phyloP scores from a whole-genome alignment of 1,284 basidiomycete genomes.

The Malassezia sp. region DNA sequence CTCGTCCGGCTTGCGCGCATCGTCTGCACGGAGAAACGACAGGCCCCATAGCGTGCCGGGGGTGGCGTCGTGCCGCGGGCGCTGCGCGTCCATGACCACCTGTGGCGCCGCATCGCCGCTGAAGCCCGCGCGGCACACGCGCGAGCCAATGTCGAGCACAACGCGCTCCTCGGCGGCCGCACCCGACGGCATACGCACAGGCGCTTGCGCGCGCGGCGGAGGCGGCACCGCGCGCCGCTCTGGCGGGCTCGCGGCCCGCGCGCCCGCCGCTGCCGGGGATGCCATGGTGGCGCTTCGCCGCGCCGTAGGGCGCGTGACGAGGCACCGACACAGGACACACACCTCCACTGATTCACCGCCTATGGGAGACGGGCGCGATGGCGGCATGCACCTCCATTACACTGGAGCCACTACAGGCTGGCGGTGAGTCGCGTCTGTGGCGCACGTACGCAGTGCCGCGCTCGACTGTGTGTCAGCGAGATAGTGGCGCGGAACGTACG shows the following conservation, averaged over 20 bases:
- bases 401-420: constrained; percentile 2
- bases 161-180: constrained; percentile 26
- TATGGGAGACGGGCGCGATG: no score
- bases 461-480: constrained; percentile 13
- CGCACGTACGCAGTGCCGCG: constrained; percentile 20
- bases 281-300: no score
- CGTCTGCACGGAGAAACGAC: constrained; percentile 19
- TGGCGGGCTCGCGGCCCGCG: no score
- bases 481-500: constrained; percentile 13
- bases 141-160: constrained; percentile 36
- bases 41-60: constrained; percentile 31
- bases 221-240: no score
- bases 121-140: constrained; percentile 35
- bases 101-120: constrained; percentile 37
- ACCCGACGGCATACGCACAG: background rate
- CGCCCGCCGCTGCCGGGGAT: no score
- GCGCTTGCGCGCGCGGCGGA: no score
- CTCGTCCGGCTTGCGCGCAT: constrained; percentile 17
- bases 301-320: no score
- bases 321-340: no score
- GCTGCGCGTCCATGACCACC: constrained; percentile 35
- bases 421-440: background rate
- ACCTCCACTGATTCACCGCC: constrained; percentile 3
- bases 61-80: constrained; percentile 9
- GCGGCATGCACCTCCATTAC: no score